Evolutionary conservation across 2,329 filamentous ascomycete genomes (phyloP), one percentile per base, ranked within the genome.

Genomic region (Epichloe sibirici): DNA sequence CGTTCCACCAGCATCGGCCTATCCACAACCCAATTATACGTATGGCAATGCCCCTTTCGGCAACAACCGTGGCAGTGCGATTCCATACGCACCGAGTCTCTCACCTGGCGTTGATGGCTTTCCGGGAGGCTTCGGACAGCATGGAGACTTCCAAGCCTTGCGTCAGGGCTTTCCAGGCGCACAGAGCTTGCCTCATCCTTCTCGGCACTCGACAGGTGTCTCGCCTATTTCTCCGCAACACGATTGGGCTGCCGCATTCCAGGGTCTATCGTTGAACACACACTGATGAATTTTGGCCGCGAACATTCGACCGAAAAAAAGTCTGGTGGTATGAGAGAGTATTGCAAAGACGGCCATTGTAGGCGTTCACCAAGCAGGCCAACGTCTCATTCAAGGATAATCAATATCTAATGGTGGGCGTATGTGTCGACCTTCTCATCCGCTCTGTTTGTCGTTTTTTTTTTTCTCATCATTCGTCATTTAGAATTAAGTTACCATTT

Each of bases 191-290:
- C 62, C 71, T 5, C 70, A 64, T 51, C 65, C 63, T 9, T 53
- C 59, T 8, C 62, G 66, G 25, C 66, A 68, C 49, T 59, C 64
- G 8, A 72, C 74, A 52, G 65, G 64, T n/a, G 56, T 69, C 56
- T 69, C 67, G 55, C 62, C 69, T 58, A 68, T 77, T 53, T 63
- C 66, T 49, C 65, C 66, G 34, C 74, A 75, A 61, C 71, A 74
- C 47, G 82, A 86, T 48, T 87, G 84, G 83, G 69, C 76, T 28
- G 71, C 72, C 51, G 69, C 75, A 5, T 88, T 88, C 64, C 85
- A 89, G 64, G 79, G 85, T 9, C 70, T 90, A 17, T 90, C 86
- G 2, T 75, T 90, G 57, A 86, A 86, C 62, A 78, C 79, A 57
- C 76, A 77, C 55, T 80, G 62, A 69, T 56, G 11, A n/a, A 52